Evolutionary conservation across 139 green algal genomes (phyloP).

Genomic region (Asterochloris erici): DNA sequence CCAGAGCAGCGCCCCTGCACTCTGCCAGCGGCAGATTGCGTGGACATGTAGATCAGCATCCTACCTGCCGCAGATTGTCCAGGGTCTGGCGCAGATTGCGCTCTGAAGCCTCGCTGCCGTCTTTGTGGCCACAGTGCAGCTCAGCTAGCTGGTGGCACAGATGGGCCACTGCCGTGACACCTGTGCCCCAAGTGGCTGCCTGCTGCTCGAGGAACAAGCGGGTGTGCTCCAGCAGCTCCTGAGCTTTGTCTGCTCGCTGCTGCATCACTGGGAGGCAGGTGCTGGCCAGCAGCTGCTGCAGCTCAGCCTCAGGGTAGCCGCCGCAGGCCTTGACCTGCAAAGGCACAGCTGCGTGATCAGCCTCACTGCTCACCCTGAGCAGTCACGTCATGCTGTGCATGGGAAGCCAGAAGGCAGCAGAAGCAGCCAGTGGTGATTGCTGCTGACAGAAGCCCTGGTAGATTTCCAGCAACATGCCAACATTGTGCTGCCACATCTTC

Average conservation of each 20-base stretch:
- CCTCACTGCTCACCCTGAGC: not conserved
- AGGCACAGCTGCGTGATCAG: not conserved
- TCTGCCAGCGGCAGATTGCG: too few relatives aligned
- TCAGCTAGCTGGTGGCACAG: conserved; percentile 34
- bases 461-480: too few relatives aligned
- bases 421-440: too few relatives aligned
- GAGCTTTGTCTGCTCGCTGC: conserved; percentile 25
- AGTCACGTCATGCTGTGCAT: too few relatives aligned
- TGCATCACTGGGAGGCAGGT: conserved; percentile 27
- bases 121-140: conserved; percentile 24
- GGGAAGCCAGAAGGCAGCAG: too few relatives aligned
- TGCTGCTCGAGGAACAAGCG: conserved; percentile 35
- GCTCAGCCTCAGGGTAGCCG: conserved; percentile 32
- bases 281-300: conserved; percentile 29
- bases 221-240: conserved; percentile 26
- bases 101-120: not conserved
- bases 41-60: too few relatives aligned
- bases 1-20: too few relatives aligned
- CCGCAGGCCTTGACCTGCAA: conserved; percentile 2
- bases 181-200: conserved; percentile 32
- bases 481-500: too few relatives aligned
- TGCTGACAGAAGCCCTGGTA: too few relatives aligned
- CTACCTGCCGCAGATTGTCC: too few relatives aligned
- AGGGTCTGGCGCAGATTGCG: too few relatives aligned
- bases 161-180: conserved; percentile 15